Evolutionary conservation across 2,329 filamentous ascomycete genomes (phyloP).

Genomic region (Beauveria pseudobassiana): DNA sequence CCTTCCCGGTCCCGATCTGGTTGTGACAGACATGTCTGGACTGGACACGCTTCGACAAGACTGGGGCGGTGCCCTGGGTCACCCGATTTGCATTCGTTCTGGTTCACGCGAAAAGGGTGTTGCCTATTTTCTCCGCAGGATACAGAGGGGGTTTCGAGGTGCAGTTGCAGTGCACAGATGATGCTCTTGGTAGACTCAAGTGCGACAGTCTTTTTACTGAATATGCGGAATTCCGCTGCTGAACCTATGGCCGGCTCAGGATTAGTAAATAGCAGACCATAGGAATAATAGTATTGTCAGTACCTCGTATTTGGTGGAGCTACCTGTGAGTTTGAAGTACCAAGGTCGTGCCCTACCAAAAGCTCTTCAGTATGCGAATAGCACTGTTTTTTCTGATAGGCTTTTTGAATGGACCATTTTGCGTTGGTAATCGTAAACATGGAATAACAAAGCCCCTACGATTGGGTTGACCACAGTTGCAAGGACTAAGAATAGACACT

Average conservation of each 20-base stretch:
- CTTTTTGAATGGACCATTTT: too few relatives aligned
- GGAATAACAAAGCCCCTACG: too few relatives aligned
- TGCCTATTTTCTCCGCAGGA: background rate
- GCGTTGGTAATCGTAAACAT: too few relatives aligned
- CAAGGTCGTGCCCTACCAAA: too few relatives aligned
- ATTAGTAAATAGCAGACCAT: too few relatives aligned
- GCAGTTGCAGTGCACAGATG: background rate
- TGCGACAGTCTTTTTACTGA: slow-evolving; percentile 19
- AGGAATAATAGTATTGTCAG: too few relatives aligned
- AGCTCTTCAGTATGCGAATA: too few relatives aligned
- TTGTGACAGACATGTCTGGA: background rate
- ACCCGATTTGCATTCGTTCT: background rate
- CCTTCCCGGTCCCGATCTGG: background rate
- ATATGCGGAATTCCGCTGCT: background rate
- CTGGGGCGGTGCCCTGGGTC: background rate
- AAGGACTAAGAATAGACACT: too few relatives aligned
- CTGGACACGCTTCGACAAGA: background rate
- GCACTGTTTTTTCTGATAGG: too few relatives aligned
- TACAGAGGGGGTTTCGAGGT: background rate
- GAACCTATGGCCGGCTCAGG: background rate
- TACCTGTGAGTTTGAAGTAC: too few relatives aligned
- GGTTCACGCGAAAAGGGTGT: background rate
- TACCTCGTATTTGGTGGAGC: too few relatives aligned
- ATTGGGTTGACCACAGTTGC: too few relatives aligned
- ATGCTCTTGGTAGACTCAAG: background rate